phyloP scores from a whole-genome alignment of 768 basidiomycete genomes.

The Termitomyces sp. region DNA sequence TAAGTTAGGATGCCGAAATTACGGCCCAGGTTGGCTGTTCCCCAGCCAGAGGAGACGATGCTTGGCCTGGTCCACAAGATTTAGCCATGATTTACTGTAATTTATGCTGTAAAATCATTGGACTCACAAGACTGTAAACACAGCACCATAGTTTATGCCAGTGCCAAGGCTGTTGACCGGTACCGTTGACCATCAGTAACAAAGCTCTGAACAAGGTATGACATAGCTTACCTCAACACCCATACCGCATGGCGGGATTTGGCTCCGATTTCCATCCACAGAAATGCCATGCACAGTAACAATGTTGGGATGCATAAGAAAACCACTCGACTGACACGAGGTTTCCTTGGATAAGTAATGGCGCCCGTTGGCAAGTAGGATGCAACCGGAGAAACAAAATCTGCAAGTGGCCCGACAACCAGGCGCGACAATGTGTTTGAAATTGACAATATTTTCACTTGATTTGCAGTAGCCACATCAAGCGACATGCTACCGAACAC shows the following conservation, averaged over 20 bases:
- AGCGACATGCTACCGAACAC: conserved; percentile 18
- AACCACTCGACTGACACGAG: conserved; percentile 54
- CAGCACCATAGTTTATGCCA: conserved; percentile 65
- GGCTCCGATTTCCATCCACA: conserved; percentile 51
- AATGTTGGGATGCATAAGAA: conserved; percentile 53
- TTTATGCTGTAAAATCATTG: background rate
- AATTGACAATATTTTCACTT: conserved; percentile 69
- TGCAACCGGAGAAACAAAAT: conserved; percentile 64
- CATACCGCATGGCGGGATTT: conserved; percentile 54
- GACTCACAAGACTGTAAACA: conserved; percentile 70
- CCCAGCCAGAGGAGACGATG: conserved; percentile 71
- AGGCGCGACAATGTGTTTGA: conserved; percentile 73
- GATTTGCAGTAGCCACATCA: conserved; percentile 45
- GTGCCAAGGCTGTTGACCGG: conserved; percentile 50
- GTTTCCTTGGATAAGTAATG: conserved; percentile 39
- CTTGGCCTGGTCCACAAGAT: conserved; percentile 52
- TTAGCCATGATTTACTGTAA: background rate
- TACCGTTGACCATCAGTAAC: conserved; percentile 29
- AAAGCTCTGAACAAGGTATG: background rate
- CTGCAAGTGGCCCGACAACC: conserved; percentile 64
- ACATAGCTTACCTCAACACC: conserved; percentile 53
- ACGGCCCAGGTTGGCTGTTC: conserved; percentile 61
- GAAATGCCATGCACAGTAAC: conserved; percentile 47
- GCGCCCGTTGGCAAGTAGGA: conserved; percentile 35
- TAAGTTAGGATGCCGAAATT: conserved; percentile 77